Percentiles rank a stretch among this genome's conserved stretches.
phyloP scores from a whole-genome alignment of 768 basidiomycete genomes.

The Imleria badia region DNA sequence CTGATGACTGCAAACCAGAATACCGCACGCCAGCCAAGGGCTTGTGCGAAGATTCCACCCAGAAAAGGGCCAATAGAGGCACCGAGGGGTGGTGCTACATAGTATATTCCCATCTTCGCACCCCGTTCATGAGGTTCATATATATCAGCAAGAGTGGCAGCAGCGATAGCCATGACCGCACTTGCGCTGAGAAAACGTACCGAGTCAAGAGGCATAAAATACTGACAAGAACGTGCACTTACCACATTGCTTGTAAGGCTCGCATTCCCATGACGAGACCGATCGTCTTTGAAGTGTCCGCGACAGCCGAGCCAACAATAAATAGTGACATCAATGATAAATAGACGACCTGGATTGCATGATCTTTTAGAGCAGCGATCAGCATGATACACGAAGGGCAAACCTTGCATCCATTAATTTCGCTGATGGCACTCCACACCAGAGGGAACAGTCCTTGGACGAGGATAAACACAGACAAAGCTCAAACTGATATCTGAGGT shows the following conservation, averaged over 20 bases:
- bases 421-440: slow-evolving; percentile 69
- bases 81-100: slow-evolving; percentile 77
- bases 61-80: slow-evolving; percentile 65
- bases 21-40: slow-evolving; percentile 76
- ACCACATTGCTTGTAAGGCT: slow-evolving; percentile 63
- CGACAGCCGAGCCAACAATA: slow-evolving; percentile 54
- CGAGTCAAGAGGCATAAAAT: background rate
- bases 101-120: slow-evolving; percentile 79
- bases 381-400: background rate
- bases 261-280: slow-evolving; percentile 65
- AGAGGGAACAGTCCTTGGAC: slow-evolving; percentile 68
- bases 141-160: slow-evolving; percentile 77
- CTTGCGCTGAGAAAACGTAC: slow-evolving; percentile 44
- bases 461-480: slow-evolving; percentile 68
- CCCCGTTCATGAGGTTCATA: slow-evolving; percentile 81
- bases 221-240: slow-evolving; percentile 4
- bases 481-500: slow-evolving; percentile 63
- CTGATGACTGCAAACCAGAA: slow-evolving; percentile 81
- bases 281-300: slow-evolving; percentile 58
- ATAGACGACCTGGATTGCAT: slow-evolving; percentile 49
- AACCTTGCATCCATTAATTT: slow-evolving; percentile 75
- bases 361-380: background rate
- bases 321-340: slow-evolving; percentile 53
- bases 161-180: slow-evolving; percentile 70
- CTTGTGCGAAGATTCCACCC: slow-evolving; percentile 65